Evolutionary conservation across 2,329 filamentous ascomycete genomes (phyloP).

Genomic region (Fusarium tupiense): DNA sequence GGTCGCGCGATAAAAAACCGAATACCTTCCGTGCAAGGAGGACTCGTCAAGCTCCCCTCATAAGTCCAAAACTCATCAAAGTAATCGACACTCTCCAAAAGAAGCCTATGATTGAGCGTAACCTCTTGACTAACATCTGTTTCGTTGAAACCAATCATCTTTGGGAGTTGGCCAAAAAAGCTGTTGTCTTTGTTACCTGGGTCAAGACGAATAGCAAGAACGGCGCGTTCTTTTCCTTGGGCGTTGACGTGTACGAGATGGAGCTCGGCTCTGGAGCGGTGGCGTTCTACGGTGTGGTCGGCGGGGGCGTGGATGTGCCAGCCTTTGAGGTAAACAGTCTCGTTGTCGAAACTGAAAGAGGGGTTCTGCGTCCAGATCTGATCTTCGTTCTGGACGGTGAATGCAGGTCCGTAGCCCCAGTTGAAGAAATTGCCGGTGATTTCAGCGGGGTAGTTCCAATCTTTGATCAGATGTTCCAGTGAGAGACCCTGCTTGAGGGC

Average conservation of each 20-base stretch:
- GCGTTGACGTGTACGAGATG: conserved; percentile 36
- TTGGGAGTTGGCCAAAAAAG: conserved; percentile 19
- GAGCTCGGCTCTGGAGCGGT: conserved; percentile 34
- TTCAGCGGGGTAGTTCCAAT: conserved; percentile 12
- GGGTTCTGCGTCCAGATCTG: conserved; percentile 16
- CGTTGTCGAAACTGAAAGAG: conserved; percentile 30
- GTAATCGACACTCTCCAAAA: conserved; percentile 16
- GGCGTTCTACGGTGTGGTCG: conserved; percentile 29
- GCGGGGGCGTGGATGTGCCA: conserved; percentile 37
- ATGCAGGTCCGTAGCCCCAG: conserved; percentile 33
- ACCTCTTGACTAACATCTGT: not conserved
- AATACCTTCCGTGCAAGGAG: conserved; percentile 28
- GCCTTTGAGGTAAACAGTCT: conserved; percentile 33
- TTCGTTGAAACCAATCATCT: conserved; percentile 29
- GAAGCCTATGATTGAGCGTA: conserved; percentile 4
- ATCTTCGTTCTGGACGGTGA: conserved; percentile 27
- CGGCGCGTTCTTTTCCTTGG: conserved; percentile 20
- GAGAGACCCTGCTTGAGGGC: conserved; percentile 31
- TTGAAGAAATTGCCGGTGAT: conserved; percentile 31
- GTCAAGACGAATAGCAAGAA: conserved; percentile 24
- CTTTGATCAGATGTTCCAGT: conserved; percentile 18
- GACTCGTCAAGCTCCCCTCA: conserved; percentile 34
- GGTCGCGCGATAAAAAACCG: conserved; percentile 28
- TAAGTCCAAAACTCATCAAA: conserved; percentile 40
- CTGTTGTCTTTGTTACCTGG: conserved; percentile 20